Evolutionary conservation across 2,329 filamentous ascomycete genomes (phyloP).

Genomic region (Nothophaeocryptopus gaeumannii): DNA sequence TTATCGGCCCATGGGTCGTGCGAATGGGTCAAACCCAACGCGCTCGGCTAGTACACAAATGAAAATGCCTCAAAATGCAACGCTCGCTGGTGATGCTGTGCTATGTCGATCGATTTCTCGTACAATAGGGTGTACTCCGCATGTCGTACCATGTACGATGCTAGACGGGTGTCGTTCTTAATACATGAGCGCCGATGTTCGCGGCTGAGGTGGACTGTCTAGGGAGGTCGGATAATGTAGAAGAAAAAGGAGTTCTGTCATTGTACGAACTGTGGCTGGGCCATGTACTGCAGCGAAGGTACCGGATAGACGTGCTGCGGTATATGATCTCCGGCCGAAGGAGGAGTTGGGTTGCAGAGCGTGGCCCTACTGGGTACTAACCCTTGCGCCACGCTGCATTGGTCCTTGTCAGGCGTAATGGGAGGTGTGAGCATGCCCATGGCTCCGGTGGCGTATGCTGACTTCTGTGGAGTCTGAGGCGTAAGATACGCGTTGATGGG

Average conservation of each 20-base stretch:
- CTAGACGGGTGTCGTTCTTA: too few species aligned
- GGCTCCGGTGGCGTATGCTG: conserved; percentile 61
- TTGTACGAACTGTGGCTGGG: conserved; percentile 32
- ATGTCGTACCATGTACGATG: neutral
- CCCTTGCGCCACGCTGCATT: conserved; percentile 25
- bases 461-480: conserved; percentile 78
- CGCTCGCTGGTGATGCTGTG: conserved; percentile 34
- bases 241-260: conserved; percentile 13
- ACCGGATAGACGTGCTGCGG: conserved; percentile 22
- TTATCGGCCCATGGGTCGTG: too few species aligned
- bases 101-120: conserved; percentile 29
- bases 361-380: conserved; percentile 24
- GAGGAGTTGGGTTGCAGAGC: conserved; percentile 34
- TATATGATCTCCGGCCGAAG: conserved; percentile 29
- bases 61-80: conserved; percentile 30
- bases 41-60: conserved; percentile 22
- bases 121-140: conserved; percentile 9
- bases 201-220: too few species aligned
- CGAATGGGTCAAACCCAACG: too few species aligned
- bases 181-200: too few species aligned
- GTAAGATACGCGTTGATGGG: conserved; percentile 49
- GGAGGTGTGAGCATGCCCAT: conserved; percentile 81
- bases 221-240: too few species aligned
- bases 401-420: conserved; percentile 69
- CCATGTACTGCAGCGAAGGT: conserved; percentile 23